Conservation (phyloP, 1,284 basidiomycete species). For the Meripilus lineatus region DNA sequence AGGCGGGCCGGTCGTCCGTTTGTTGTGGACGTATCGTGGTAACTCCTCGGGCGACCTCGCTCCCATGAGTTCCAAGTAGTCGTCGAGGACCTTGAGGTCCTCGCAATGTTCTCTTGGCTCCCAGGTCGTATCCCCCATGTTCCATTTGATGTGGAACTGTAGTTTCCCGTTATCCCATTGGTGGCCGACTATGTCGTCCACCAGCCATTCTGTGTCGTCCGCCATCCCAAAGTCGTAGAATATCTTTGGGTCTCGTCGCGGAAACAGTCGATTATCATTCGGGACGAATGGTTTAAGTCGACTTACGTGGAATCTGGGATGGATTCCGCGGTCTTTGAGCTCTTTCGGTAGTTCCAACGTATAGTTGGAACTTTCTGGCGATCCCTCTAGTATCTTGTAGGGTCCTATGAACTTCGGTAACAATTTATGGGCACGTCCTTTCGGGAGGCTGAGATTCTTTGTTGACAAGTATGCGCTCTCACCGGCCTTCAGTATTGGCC, state of each 20-base stretch:
- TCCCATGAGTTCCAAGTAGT: conserved; percentile 20
- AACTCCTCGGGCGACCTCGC: too few species aligned
- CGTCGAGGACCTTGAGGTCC: conserved; percentile 21
- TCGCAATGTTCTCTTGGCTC: conserved; percentile 17
- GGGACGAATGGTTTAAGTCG: conserved; percentile 19
- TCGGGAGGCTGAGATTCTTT: conserved; percentile 29
- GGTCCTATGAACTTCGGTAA: conserved; percentile 30
- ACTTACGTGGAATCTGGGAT: conserved; percentile 24
- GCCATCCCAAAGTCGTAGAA: conserved; percentile 25
- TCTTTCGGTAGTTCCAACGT: conserved; percentile 22
- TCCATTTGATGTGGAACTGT: conserved; percentile 30
- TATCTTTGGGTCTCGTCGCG: conserved; percentile 14
- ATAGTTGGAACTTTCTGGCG: conserved; percentile 19
- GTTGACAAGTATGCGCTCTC: conserved; percentile 31
- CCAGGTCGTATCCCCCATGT: conserved; percentile 27
- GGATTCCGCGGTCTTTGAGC: conserved; percentile 18
- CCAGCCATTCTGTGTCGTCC: conserved; percentile 17
- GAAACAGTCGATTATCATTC: conserved; percentile 24
- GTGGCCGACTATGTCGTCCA: conserved; percentile 13
- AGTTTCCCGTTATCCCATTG: conserved; percentile 13
- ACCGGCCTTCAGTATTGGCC: conserved; percentile 14
- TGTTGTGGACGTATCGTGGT: too few species aligned
- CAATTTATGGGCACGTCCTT: conserved; percentile 27
- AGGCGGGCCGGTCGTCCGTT: too few species aligned
- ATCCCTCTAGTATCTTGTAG: conserved; percentile 18